Evolutionary conservation across 2,329 filamentous ascomycete species (phyloP).

Genomic region (Alternaria sp.): DNA sequence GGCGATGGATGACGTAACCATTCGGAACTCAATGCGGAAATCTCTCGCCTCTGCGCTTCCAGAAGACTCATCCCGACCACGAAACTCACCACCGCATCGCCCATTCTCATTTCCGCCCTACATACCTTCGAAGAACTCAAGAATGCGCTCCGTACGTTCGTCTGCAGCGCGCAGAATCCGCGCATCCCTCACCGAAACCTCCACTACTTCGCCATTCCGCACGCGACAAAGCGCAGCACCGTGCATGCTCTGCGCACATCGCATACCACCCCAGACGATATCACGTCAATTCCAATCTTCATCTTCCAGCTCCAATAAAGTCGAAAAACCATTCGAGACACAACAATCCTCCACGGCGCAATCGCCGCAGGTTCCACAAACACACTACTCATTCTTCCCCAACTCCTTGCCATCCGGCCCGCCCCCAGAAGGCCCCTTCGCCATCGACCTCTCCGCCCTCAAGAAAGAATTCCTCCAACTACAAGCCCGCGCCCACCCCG

Average conservation of each 20-base stretch:
- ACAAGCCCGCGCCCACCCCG: conserved; percentile 78
- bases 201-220: conserved; percentile 17
- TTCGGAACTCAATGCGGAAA: conserved; percentile 5
- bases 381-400: conserved; percentile 90
- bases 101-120: neutral
- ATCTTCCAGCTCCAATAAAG: conserved; percentile 6
- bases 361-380: conserved; percentile 44
- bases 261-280: conserved; percentile 9
- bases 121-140: neutral
- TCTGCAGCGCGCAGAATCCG: conserved; percentile 34
- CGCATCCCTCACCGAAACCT: conserved; percentile 22
- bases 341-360: conserved; percentile 9
- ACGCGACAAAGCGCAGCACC: conserved; percentile 23
- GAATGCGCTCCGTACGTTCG: conserved; percentile 31
- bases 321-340: conserved; percentile 24
- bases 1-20: conserved; percentile 25
- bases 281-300: conserved; percentile 36
- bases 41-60: conserved; percentile 15
- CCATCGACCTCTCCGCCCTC: conserved; percentile 71
- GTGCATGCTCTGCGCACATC: conserved; percentile 35
- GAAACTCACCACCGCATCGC: neutral
- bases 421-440: conserved; percentile 78
- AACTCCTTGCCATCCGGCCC: conserved; percentile 76
- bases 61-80: neutral
- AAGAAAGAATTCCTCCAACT: conserved; percentile 86